phyloP scores from a whole-genome alignment of 257 asterid genomes.

The Paraleonurus japonicus region DNA sequence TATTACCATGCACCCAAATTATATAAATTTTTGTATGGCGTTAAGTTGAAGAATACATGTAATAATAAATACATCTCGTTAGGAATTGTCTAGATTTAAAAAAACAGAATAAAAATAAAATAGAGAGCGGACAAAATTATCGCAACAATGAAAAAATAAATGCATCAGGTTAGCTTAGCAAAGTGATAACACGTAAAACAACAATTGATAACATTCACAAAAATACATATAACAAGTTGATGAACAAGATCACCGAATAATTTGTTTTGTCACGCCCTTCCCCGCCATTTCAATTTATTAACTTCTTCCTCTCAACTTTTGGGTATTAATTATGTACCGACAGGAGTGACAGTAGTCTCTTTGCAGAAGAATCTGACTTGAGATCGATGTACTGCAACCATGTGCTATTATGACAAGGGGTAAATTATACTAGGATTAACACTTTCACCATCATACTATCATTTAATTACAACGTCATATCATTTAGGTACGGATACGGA shows the following conservation, averaged over 20 bases:
- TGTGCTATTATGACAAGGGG: conserved; percentile 20
- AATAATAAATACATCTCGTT: too few relatives aligned
- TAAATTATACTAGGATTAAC: background rate
- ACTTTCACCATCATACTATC: background rate
- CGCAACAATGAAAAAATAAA: background rate
- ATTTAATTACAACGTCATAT: too few relatives aligned
- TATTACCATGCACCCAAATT: too few relatives aligned
- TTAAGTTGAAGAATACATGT: too few relatives aligned
- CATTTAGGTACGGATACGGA: too few relatives aligned
- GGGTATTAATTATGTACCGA: conserved; percentile 25
- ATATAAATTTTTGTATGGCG: too few relatives aligned
- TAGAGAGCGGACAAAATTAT: conserved; percentile 21
- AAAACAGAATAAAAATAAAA: background rate
- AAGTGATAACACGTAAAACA: conserved; percentile 23
- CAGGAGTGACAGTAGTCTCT: conserved; percentile 15
- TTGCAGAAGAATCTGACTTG: conserved; percentile 17
- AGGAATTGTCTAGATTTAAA: too few relatives aligned
- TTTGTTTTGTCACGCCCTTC: conserved; percentile 1
- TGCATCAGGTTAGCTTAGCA: background rate
- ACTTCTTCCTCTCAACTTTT: background rate
- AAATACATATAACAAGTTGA: conserved; percentile 21
- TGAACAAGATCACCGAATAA: background rate
- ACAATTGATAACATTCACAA: background rate
- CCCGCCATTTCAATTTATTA: conserved; percentile 8
- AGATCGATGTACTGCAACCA: conserved; percentile 19